phyloP scores from a whole-genome alignment of 495 filamentous ascomycete genomes.

The Neurospora sublineolata region DNA sequence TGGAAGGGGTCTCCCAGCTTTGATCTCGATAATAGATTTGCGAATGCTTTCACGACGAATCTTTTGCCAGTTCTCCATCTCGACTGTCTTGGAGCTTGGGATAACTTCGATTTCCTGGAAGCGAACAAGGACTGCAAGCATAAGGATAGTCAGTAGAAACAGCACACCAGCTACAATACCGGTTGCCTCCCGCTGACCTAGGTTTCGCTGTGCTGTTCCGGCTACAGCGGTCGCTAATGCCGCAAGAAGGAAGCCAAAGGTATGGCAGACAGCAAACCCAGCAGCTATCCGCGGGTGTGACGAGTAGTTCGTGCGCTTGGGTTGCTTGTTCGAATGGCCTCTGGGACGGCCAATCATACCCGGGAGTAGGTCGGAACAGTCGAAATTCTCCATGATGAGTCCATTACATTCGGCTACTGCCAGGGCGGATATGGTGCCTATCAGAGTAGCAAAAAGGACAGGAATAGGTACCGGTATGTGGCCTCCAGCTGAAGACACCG shows the following conservation, averaged over 20 bases:
- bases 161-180: constrained; percentile 52
- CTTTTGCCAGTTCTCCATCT: constrained; percentile 40
- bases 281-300: constrained; percentile 57
- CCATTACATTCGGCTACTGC: constrained; percentile 67
- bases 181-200: constrained; percentile 54
- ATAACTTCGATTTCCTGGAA: constrained; percentile 57
- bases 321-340: constrained; percentile 32
- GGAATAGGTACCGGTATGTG: constrained; percentile 48
- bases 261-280: constrained; percentile 60
- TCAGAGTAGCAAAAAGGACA: constrained; percentile 51
- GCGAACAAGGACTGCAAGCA: constrained; percentile 46
- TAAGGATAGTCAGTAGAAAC: constrained; percentile 48
- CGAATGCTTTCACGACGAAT: constrained; percentile 30
- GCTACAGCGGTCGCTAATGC: constrained; percentile 53
- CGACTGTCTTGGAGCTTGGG: constrained; percentile 38
- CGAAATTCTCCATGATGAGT: constrained; percentile 70
- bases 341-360: constrained; percentile 48
- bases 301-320: constrained; percentile 54
- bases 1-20: constrained; percentile 3
- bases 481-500: constrained; percentile 48
- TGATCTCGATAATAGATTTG: background rate
- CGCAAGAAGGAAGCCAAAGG: constrained; percentile 51
- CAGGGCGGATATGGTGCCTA: constrained; percentile 58
- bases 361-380: constrained; percentile 57
- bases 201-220: constrained; percentile 44